These are phyloP conservation scores for Fusarium transvaalense DNA, from an alignment of 2,329 filamentous ascomycete genomes.

Conservation along the genomic window DNA sequence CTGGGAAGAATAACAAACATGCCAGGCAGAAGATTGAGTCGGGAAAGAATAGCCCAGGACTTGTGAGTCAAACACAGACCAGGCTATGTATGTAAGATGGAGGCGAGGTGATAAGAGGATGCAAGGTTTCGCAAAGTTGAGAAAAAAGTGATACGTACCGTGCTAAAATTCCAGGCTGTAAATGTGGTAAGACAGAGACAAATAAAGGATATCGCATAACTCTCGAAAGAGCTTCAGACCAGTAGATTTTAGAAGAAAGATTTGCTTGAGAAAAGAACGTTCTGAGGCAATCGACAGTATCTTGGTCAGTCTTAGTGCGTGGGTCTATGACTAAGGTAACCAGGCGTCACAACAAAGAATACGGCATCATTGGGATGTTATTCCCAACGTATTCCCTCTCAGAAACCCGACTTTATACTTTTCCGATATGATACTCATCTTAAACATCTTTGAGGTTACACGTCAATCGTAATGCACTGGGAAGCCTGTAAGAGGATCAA, in stretches of 20 bases:
- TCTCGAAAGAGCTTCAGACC: background rate
- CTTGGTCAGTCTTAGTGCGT: constrained; percentile 24
- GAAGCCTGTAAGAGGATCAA: background rate
- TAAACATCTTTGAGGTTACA: too few relatives aligned
- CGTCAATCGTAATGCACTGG: background rate
- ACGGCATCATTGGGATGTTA: background rate
- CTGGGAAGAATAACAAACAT: background rate
- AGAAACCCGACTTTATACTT: fast-evolving
- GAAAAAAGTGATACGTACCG: constrained; percentile 25
- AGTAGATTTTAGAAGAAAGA: background rate
- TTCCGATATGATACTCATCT: background rate
- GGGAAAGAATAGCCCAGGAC: background rate
- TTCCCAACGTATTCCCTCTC: background rate
- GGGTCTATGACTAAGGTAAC: constrained; percentile 24
- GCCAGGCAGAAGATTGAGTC: background rate
- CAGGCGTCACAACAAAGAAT: background rate
- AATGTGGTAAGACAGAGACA: background rate
- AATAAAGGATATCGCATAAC: constrained; percentile 25
- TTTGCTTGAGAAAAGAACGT: background rate
- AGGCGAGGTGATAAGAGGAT: constrained; percentile 17
- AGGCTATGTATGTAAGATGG: constrained; percentile 9
- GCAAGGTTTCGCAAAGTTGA: background rate
- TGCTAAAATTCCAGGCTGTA: background rate
- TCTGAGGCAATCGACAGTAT: constrained; percentile 12
- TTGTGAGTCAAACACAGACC: constrained; percentile 4